These are phyloP conservation scores for Gossypium laxum DNA, from an alignment of 441 rosid species.

Conservation along the genomic window DNA sequence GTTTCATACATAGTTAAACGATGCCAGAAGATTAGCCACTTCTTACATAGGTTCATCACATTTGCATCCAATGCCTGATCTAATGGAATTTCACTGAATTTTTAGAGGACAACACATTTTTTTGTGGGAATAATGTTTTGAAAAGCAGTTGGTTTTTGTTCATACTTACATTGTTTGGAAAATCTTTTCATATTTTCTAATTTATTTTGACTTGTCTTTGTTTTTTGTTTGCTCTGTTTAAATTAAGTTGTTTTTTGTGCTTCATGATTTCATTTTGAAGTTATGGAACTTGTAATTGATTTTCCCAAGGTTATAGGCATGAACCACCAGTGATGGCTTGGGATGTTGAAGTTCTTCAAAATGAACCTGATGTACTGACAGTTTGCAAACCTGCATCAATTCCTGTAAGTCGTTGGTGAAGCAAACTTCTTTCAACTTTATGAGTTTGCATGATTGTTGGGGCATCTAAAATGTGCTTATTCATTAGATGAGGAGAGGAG, in stretches of 20 bases:
- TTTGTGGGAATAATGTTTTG: background rate
- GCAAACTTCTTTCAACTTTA: background rate
- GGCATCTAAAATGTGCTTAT: background rate
- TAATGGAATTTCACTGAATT: background rate
- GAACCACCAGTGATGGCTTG: slow-evolving; percentile 78
- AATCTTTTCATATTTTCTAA: background rate
- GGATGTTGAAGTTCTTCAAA: slow-evolving; percentile 48
- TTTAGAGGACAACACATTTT: background rate
- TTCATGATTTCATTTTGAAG: slow-evolving; percentile 12
- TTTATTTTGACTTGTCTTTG: background rate
- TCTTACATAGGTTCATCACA: slow-evolving; percentile 56
- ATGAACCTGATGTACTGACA: slow-evolving; percentile 63
- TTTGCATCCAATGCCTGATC: background rate
- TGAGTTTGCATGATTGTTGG: background rate
- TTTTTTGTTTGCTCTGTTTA: background rate
- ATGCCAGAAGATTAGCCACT: slow-evolving; percentile 80
- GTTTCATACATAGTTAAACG: slow-evolving; percentile 65
- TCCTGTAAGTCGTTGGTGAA: slow-evolving; percentile 49
- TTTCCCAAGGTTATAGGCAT: slow-evolving; percentile 52
- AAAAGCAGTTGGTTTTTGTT: background rate
- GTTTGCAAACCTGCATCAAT: slow-evolving; percentile 80
- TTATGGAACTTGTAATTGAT: slow-evolving; percentile 24
- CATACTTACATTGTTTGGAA: background rate
- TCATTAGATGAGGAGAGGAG: slow-evolving; percentile 1
- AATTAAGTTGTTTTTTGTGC: background rate